Percentiles rank a stretch among this genome's conserved stretches.
phyloP scores from a whole-genome alignment of 768 basidiomycete genomes.

The Podaxis rugospora region DNA sequence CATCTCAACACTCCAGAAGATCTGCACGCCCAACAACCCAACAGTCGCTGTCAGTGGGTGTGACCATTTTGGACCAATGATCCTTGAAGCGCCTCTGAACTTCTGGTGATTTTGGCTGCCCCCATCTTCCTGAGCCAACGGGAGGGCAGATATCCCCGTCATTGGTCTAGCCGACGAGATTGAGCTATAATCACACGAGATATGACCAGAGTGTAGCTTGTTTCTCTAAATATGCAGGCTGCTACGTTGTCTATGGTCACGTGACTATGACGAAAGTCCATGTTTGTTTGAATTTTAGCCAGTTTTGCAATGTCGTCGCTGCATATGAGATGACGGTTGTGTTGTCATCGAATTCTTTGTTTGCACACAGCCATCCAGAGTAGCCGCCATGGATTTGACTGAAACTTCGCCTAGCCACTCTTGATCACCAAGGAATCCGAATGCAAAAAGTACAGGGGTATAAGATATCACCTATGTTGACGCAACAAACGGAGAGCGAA shows the following conservation, averaged over 20 bases:
- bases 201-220: not conserved
- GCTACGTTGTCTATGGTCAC: constrained; percentile 3
- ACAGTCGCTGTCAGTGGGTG: constrained; percentile 70
- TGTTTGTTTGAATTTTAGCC: too few species aligned
- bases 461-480: not conserved
- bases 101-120: constrained; percentile 25
- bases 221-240: not conserved
- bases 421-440: not conserved
- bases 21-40: constrained; percentile 79
- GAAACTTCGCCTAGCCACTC: too few species aligned
- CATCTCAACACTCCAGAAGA: constrained; percentile 95
- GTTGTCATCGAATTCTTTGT: too few species aligned
- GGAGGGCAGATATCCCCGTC: constrained; percentile 49
- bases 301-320: too few species aligned
- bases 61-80: constrained; percentile 65
- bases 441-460: too few species aligned
- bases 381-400: too few species aligned
- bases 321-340: too few species aligned
- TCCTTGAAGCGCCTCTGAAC: constrained; percentile 51
- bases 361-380: too few species aligned
- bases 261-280: not conserved
- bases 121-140: constrained; percentile 39
- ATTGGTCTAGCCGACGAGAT: constrained; percentile 22
- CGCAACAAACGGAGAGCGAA: constrained; percentile 46
- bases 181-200: not conserved